These are phyloP conservation scores for Xylariaceae sp. DNA, from an alignment of 2,329 filamentous ascomycete species.

Conservation along the genomic window DNA sequence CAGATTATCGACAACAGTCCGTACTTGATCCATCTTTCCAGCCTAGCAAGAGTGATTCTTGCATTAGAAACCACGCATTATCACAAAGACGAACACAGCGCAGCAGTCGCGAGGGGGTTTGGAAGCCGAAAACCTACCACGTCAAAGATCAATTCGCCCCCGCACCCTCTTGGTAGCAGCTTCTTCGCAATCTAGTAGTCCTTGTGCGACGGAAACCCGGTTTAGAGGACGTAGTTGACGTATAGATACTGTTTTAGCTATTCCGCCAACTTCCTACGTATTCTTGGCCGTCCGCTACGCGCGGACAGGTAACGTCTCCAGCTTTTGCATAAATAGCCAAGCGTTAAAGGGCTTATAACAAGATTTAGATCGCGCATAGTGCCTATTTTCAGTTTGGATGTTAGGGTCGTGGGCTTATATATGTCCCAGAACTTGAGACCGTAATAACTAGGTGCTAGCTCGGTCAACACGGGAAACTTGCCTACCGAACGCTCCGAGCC, in stretches of 20 bases:
- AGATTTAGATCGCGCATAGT: conserved; percentile 66
- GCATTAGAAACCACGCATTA: no score
- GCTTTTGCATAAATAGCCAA: conserved; percentile 65
- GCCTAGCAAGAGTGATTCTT: conserved; percentile 14
- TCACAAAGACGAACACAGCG: no score
- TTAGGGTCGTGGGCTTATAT: conserved; percentile 61
- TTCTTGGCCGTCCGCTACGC: conserved; percentile 65
- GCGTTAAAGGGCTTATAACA: conserved; percentile 69
- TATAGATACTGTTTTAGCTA: conserved; percentile 67
- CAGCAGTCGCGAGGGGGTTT: no score
- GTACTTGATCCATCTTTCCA: conserved; percentile 30
- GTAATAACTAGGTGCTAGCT: conserved; percentile 65
- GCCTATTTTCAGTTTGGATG: conserved; percentile 67
- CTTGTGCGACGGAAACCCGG: conserved; percentile 62
- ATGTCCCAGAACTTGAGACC: conserved; percentile 69
- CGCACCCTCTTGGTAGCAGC: conserved; percentile 64
- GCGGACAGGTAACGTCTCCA: conserved; percentile 66
- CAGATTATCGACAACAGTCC: conserved; percentile 64
- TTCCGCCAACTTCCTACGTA: conserved; percentile 58
- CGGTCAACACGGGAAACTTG: conserved; percentile 67
- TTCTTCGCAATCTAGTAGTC: conserved; percentile 64
- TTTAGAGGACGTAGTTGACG: conserved; percentile 70
- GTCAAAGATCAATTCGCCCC: conserved; percentile 69
- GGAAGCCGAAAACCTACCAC: conserved; percentile 66
- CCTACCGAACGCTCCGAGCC: conserved; percentile 49